Base-by-base conservation (phyloP, 768 basidiomycete genomes). In the Lactarius tabidus region DNA sequence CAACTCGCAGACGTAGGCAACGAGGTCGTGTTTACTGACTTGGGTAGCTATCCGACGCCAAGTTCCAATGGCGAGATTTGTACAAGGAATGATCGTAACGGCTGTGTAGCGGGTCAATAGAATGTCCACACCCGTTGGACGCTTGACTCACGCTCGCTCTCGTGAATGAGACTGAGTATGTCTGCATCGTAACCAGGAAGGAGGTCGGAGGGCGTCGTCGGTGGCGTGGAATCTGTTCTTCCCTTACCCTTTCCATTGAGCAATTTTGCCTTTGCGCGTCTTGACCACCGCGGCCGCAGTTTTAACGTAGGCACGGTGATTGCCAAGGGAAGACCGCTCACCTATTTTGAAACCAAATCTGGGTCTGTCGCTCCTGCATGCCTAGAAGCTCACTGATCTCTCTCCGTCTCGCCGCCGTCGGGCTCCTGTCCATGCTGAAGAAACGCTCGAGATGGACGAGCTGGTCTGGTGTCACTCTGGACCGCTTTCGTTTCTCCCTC, bases 331-430 rank as follows among this genome's bases (percentile, higher is more conserved):
- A 43, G 67, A 33, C 20, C 14, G 68, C 79, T 63, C 68, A 88
- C 91, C 91, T 80, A 72, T 93, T 93, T 74, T 93, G 91, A 71
- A 92, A 93, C 91, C 91, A 93, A 55, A 93, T 89, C 75, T 93
- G 91, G 0, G 89, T 91, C 78, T 93, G 91, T 41, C 90, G 85
- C 75, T 93, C 91, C 58, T 89, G 84, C 88, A 93, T 91, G 18
- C 89, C 89, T 6, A 93, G 79, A 62, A 84, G 74, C 29, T 86
- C 82, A 64, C 88, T 85, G 59, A 93, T 90, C 70, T 91, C 90
- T 60, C 85, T 84, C 51, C 91, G 80, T 57, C 85, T 81, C 14
- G 82, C 81, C 2, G 88, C 86, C 3, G 88, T 88, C 12, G 91
- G 91, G 72, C 85, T 89, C 51, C 86, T 81, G 73, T 92, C 89